Base-by-base conservation (phyloP, 1,284 basidiomycete species). In the Ustilago xerochloae region DNA sequence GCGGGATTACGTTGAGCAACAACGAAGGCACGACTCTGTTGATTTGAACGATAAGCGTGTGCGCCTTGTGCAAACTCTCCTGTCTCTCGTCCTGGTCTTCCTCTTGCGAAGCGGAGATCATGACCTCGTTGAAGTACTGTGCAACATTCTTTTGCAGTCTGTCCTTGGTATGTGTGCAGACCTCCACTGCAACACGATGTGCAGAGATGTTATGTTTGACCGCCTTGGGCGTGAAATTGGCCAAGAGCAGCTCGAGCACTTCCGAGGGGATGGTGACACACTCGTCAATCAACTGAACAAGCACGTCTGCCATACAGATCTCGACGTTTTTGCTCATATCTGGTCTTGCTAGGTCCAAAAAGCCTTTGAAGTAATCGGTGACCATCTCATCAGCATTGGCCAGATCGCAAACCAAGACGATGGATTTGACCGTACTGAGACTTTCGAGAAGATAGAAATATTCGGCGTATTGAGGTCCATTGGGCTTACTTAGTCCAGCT, bases 361-460 rank as follows among this genome's bases (percentile, higher is more conserved):
- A 90, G 78, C 90, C 90, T 66, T 89, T 89, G 84, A 98, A 97
- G 74, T 94, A 90, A 30, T 92, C 90, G 50, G 87, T 85, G 86
- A 97, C 91, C 68, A 97, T 88, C 58, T 94, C 92, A 58, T 98
- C 95, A 9, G 91, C 90, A 29, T 90, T 90, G 0, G 91, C 91
- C 6, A 97, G 88, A 85, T 98, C 95, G 85, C 93, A 94, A 10
- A 98, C 90, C 67, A 99, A 89, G 3, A 95, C 93, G 29, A 97
- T 90, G 75, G 92, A 93, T 88, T 98, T 97, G 82, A 97, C 94
- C 32, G 91, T 93, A 6, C 94, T 93, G 15, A 99, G 88, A 29
- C 90, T 93, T 79, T 98, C 93, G 33, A 99, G 89, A 10, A 98
- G 88, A 82, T 94, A 92, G 78, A 92, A 73, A 45, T 70, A 67